Base-by-base conservation (phyloP, 106 monocot genomes). In the Xerophyta viscosa region DNA sequence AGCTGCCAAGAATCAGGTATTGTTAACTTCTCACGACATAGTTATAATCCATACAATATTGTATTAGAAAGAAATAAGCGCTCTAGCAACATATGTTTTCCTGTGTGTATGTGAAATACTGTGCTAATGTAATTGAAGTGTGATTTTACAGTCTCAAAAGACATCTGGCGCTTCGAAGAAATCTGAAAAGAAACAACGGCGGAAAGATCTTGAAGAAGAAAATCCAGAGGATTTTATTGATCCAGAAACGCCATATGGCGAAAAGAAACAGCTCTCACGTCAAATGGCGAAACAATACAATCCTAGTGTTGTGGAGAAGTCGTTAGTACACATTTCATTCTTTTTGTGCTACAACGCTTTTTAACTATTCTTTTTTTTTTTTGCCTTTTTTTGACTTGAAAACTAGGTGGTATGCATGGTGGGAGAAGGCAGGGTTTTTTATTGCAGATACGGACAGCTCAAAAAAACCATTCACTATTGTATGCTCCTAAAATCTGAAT, bases 261-360 rank as follows among this genome's bases (percentile, higher is more conserved):
- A 86, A 54, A 98, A 98, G 62, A 98, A 98, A 41, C 65, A 37
- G 8, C 98, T 90, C 23, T 86, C 98, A 19, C 58, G 17, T 72
- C 71, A 77, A 48, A 80, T 98, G 86, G 86, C 98, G 1, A 98
- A 90, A 59, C 85, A 98, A 60, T 98, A 98, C 66, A 98, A 50
- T 67, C 98, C 98, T 1, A 75, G 29, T 65, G 74, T 60, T 9
- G 98, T 98, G 33, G 98, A 98, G 57, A 98, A 98, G 68, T 90
- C 86, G 98, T 98, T 66, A 46, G 56, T 60, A 5, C 20, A 45
- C 15, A 13, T 24, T 54, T 46, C 17, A 19, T 24, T 29, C 10
- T 48, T 44, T 14, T 17, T 44, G 43, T 44, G 17, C 17, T 44
- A 14, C 15, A 14, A 17, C 0, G 48, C 3, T 48, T 48, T 48